Conservation (phyloP, 2,329 filamentous ascomycete species). For the Penicillium sp. region DNA sequence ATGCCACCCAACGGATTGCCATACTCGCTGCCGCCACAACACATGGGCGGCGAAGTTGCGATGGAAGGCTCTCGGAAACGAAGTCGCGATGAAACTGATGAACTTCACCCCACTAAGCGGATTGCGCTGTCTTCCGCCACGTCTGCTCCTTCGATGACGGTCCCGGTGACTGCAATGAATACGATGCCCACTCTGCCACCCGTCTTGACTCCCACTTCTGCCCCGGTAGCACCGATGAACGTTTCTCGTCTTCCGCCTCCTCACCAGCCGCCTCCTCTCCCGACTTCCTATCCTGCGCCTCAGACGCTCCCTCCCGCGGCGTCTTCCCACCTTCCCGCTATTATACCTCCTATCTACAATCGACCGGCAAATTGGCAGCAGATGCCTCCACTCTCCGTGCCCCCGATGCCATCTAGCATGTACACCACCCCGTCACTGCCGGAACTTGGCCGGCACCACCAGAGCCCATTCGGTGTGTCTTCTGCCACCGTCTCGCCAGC, state of each 20-base stretch:
- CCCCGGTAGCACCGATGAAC: constrained; percentile 34
- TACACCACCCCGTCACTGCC: constrained; percentile 33
- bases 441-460: constrained; percentile 45
- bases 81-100: constrained; percentile 53
- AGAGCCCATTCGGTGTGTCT: constrained; percentile 49
- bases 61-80: constrained; percentile 52
- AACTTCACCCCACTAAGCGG: constrained; percentile 59
- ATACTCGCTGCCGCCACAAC: constrained; percentile 25
- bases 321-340: constrained; percentile 58
- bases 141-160: constrained; percentile 23
- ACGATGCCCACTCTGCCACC: constrained; percentile 34
- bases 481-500: constrained; percentile 65
- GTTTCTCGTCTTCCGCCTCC: constrained; percentile 64
- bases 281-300: constrained; percentile 53
- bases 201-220: constrained; percentile 33
- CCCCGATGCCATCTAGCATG: constrained; percentile 27
- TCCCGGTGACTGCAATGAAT: constrained; percentile 25
- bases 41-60: constrained; percentile 15
- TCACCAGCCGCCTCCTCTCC: constrained; percentile 67
- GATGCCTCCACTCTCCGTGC: constrained; percentile 34
- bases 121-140: constrained; percentile 27
- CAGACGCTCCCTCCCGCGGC: constrained; percentile 40
- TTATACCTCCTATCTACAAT: constrained; percentile 75
- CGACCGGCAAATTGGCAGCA: constrained; percentile 52
- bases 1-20: constrained; percentile 24